Evolutionary conservation across 1,139 yeast genomes (phyloP).

Genomic region (Lodderomyces parapsilosis): DNA sequence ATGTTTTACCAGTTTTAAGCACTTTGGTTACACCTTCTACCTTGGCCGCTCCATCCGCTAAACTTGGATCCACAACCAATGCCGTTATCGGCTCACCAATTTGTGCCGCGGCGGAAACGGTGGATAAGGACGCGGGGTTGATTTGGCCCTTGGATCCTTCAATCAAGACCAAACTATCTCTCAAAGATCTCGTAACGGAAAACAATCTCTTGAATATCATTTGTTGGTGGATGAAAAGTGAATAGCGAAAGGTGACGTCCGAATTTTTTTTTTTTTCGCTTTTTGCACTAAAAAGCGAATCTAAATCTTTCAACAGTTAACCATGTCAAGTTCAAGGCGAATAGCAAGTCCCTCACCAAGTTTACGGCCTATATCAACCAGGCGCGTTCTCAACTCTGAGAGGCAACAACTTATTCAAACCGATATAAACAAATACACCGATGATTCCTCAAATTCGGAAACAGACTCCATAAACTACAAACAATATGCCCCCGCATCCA

Average conservation of each 20-base stretch:
- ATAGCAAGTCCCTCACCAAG: slow-evolving; percentile 33
- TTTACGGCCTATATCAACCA: slow-evolving; percentile 30
- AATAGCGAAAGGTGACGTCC: not conserved
- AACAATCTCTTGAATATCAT: slow-evolving; percentile 28
- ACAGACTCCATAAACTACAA: slow-evolving; percentile 19
- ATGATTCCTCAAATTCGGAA: slow-evolving; percentile 11
- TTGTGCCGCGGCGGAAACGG: slow-evolving; percentile 63
- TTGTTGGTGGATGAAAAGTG: not conserved
- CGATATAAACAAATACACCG: slow-evolving; percentile 10
- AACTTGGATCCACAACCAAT: slow-evolving; percentile 54
- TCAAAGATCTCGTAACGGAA: slow-evolving; percentile 23
- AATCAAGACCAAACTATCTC: slow-evolving; percentile 67
- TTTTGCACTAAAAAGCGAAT: not conserved
- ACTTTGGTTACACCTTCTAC: slow-evolving; percentile 46
- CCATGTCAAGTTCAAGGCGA: slow-evolving; percentile 10
- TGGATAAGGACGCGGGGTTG: slow-evolving; percentile 65
- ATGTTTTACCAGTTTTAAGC: slow-evolving; percentile 49
- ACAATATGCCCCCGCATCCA: slow-evolving; percentile 26
- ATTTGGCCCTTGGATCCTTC: slow-evolving; percentile 58
- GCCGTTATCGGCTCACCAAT: slow-evolving; percentile 68
- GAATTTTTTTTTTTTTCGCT: not conserved
- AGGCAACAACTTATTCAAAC: slow-evolving; percentile 19
- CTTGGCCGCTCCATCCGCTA: slow-evolving; percentile 37
- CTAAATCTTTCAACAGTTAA: not conserved
- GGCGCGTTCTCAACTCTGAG: slow-evolving; percentile 28